Conservation (phyloP, 352 stramenopile species). For the Globisporangium uncinulatum region DNA sequence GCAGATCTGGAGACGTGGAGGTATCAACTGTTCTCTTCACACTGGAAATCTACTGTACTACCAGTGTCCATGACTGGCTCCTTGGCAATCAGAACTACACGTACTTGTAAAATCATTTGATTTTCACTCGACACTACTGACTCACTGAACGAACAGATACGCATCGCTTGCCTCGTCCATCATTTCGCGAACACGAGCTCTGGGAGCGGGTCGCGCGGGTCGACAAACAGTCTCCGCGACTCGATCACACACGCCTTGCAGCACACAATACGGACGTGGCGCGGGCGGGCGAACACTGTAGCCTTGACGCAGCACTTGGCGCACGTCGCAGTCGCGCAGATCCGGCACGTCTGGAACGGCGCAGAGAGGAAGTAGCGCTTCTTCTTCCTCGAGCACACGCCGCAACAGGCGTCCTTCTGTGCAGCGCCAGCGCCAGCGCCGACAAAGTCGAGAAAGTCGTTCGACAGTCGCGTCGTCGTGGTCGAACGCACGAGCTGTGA, state of each 20-base stretch:
- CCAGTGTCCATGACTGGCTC: no score
- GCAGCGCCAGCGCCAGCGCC: not conserved
- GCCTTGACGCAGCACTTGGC: conserved; percentile 50
- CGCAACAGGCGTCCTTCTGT: not conserved
- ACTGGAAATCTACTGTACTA: no score
- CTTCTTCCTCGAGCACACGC: not conserved
- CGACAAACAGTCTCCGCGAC: conserved; percentile 26
- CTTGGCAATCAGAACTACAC: no score
- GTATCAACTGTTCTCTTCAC: no score
- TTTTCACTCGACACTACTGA: no score
- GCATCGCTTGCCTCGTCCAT: no score
- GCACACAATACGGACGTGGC: conserved; percentile 28
- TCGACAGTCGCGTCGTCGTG: conserved; percentile 2
- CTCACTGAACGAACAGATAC: no score
- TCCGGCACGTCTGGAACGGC: not conserved
- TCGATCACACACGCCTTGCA: conserved; percentile 51
- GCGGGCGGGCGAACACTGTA: conserved; percentile 25
- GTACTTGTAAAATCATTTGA: no score
- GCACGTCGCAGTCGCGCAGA: conserved; percentile 18
- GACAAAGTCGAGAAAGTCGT: not conserved
- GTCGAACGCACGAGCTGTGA: not conserved
- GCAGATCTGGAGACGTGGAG: no score
- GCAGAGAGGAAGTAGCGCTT: not conserved
- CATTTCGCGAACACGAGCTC: conserved; percentile 2
- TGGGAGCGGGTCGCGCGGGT: conserved; percentile 34